Base-by-base conservation (phyloP, 202 grass and related monocot species). In the Schoenoplectus triqueter region DNA sequence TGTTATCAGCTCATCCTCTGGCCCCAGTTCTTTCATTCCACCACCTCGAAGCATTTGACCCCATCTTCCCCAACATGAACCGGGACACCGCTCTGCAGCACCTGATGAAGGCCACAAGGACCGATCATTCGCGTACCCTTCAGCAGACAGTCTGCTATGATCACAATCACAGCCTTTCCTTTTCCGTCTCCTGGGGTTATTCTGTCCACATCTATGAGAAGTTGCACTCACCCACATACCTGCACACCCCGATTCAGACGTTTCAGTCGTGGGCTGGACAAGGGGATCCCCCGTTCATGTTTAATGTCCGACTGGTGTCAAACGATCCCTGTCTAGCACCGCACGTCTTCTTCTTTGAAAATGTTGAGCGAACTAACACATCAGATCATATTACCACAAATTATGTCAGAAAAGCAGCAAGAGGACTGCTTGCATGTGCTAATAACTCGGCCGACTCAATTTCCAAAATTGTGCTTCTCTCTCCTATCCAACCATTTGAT, bases 121-220 rank as follows among this genome's bases (percentile, higher is more conserved):
- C 40, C 15, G 82, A 84, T 46, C 69, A 69, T 48, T 84, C 65
- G 0, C 82, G 66, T 7, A 44, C 59, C 18, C 82, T 84, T 69
- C 66, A 84, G 21, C 81, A 73, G 65, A 84, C 66, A 2, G 65
- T 84, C 52, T 84, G 81, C 21, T 84, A 84, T 3, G 19, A 84
- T 41, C 64, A 1, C 45, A 54, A 13, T 9, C 66, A 20, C 66
- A 73, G 31, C 82, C 0, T 54, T 2, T 84, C 81, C 19, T 60
- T 84, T 21, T 84, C 82, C 1, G 10, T 84, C 20, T 84, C 82
- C 5, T 84, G 66, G 66, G 82, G 82, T 14, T 84, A 73, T 14
- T 73, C 66, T 7, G 9, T 84, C 11, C 66, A 84, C 6, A 8
- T 84, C 46, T 84, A 72, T 3, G 81, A 84, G 10, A 71, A 2